Evolutionary conservation across 257 asterid genomes (phyloP).

Genomic region (Orobanche coerulescens): DNA sequence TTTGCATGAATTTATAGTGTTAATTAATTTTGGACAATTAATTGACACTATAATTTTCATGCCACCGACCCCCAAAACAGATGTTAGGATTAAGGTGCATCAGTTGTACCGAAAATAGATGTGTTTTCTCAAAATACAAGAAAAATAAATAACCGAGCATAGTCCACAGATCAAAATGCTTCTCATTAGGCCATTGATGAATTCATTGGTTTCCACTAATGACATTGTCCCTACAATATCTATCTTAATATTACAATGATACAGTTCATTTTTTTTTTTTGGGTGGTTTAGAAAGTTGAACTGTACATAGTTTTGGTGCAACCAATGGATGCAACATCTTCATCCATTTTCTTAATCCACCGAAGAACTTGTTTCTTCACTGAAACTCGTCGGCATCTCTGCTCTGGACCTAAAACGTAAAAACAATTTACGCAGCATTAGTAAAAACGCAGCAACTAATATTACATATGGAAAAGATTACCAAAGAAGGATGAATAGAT

Average conservation of each 20-base stretch:
- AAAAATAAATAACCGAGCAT: background rate
- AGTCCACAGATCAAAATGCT: background rate
- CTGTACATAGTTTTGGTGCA: no score
- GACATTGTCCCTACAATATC: slow-evolving; percentile 15
- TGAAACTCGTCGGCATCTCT: slow-evolving; percentile 57
- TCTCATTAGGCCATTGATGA: background rate
- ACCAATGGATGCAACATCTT: no score
- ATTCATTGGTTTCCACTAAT: background rate
- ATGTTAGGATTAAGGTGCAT: no score
- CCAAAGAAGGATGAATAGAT: no score
- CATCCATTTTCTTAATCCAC: slow-evolving; percentile 31
- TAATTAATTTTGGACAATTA: no score
- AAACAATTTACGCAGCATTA: background rate
- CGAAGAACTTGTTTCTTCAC: slow-evolving; percentile 63
- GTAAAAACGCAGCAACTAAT: background rate
- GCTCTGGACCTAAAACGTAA: slow-evolving; percentile 38
- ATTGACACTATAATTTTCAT: no score
- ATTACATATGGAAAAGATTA: background rate
- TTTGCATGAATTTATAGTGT: no score
- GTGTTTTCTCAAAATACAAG: no score
- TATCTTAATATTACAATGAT: slow-evolving; percentile 15
- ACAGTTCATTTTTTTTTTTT: no score
- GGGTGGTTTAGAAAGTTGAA: no score
- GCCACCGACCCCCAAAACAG: no score
- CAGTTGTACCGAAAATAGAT: no score